Evolutionary conservation across 768 basidiomycete species (phyloP).

Genomic region (Kwoniella mangroviensis): DNA sequence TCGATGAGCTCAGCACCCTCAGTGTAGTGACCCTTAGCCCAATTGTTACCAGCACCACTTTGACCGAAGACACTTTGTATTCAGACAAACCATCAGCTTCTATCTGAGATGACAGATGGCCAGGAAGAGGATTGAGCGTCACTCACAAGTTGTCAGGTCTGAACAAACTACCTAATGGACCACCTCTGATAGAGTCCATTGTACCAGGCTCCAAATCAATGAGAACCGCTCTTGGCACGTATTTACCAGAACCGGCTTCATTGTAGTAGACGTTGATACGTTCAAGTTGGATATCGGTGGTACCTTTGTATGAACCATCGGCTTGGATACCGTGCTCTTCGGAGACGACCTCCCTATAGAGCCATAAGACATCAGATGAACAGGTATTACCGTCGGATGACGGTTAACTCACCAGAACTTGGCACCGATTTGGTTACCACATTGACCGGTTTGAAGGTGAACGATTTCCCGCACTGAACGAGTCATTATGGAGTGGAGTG

Average conservation of each 20-base stretch:
- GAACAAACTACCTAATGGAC: conserved; percentile 86
- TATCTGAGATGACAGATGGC: neutral
- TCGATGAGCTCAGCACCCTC: conserved; percentile 93
- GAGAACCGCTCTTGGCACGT: conserved; percentile 96
- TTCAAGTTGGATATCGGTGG: conserved; percentile 92
- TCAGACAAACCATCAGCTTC: neutral
- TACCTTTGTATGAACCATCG: conserved; percentile 92
- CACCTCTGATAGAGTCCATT: conserved; percentile 60
- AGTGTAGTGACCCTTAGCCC: conserved; percentile 85
- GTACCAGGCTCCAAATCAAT: conserved; percentile 95
- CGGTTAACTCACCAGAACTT: conserved; percentile 59
- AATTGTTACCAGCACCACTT: conserved; percentile 98
- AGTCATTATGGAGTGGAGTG: conserved; percentile 19
- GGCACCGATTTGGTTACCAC: conserved; percentile 97
- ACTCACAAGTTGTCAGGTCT: conserved; percentile 87
- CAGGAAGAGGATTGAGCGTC: neutral
- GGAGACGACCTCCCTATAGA: conserved; percentile 97
- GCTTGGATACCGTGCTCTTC: conserved; percentile 96
- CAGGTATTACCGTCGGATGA: neutral
- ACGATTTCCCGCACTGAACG: conserved; percentile 81
- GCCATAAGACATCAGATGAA: conserved; percentile 52
- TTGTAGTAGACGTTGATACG: conserved; percentile 96
- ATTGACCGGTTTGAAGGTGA: conserved; percentile 99
- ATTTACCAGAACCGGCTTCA: conserved; percentile 91
- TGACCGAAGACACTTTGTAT: conserved; percentile 78